Base-by-base conservation (phyloP, 1,139 yeast species). In the Sugiyamaella pinicola region DNA sequence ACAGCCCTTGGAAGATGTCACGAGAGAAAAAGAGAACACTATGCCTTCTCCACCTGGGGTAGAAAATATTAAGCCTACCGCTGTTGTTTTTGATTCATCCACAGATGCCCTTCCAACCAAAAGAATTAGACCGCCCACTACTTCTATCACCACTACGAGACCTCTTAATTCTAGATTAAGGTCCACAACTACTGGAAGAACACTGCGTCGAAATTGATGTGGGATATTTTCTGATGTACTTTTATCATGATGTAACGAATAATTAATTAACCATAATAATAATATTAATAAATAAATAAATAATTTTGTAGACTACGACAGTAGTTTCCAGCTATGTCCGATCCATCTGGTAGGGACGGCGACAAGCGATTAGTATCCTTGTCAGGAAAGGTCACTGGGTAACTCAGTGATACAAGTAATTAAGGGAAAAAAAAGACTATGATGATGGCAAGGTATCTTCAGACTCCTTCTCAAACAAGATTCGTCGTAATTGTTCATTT, bases 401-500 rank as follows among this genome's bases (percentile, higher is more conserved):
- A 24, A 24, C 9, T 24, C 8, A 26, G 9, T 7, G 31, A 10
- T 26, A 26, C 31, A 26, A 24, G 28, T 24, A n/a, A 26, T 26
- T 26, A n/a, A 26, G n/a, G 31, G 10, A 9, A n/a, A 26, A n/a
- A 26, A n/a, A 26, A 9, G 31, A 10, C 31, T 26, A 7, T 29
- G 31, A 13, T 26, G 31, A 26, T n/a, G 31, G 12, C 10, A 7
- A 7, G 9, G 31, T 9, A 19, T 4, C 17, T 6, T 13, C 18
- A 13, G 37, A n/a, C 12, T 46, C 44, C 9, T 38, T 34, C 10
- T 37, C 43, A 22, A 37, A 35, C 17, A 56, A 22, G 18, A 55
- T 44, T 21, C 46, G 37, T 15, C 47, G 48, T 37, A 63, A 49
- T 52, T 63, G 66, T n/a, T 56, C 56, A 40, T 61, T 61, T 8